A percentile compares a stretch with the other conserved stretches of the same genome.
These are phyloP conservation scores for Fusarium sp. DNA, from an alignment of 2,329 filamentous ascomycete genomes.

Conservation along the genomic window DNA sequence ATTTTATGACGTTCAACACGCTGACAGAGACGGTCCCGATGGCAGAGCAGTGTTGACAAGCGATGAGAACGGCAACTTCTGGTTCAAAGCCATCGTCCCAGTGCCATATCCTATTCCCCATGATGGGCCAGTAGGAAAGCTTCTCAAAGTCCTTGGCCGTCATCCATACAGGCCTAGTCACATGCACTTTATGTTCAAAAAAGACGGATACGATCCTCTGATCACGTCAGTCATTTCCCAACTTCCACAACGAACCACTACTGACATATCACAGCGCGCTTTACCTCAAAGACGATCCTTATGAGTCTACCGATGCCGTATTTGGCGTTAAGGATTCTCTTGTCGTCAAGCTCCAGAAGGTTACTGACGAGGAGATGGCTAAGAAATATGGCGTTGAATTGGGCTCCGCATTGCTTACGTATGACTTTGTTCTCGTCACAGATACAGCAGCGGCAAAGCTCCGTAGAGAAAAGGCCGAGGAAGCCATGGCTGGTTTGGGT, in stretches of 20 bases:
- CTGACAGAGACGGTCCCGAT: conserved; percentile 61
- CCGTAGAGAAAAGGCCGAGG: conserved; percentile 21
- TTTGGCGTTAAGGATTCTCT: conserved; percentile 37
- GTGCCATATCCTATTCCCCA: conserved; percentile 88
- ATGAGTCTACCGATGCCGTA: conserved; percentile 24
- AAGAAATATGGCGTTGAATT: conserved; percentile 18
- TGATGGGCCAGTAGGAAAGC: conserved; percentile 84
- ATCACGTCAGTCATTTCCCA: conserved; percentile 18
- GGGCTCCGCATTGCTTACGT: conserved; percentile 12
- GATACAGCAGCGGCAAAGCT: conserved; percentile 20
- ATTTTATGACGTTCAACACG: conserved; percentile 81
- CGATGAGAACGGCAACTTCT: conserved; percentile 62
- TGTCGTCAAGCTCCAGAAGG: conserved; percentile 5
- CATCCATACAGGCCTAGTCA: conserved; percentile 84
- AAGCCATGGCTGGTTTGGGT: conserved; percentile 22
- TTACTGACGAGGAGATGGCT: conserved; percentile 3
- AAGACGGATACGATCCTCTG: conserved; percentile 28
- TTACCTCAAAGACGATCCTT: conserved; percentile 26
- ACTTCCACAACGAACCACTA: rapidly evolving
- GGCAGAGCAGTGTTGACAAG: conserved; percentile 50
- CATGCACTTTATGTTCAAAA: conserved; percentile 89
- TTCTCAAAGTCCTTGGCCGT: conserved; percentile 75
- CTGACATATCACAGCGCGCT: conserved; percentile 10
- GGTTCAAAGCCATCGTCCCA: conserved; percentile 87
- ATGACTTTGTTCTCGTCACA: conserved; percentile 28